A percentile compares a stretch with the other conserved stretches of the same genome.
Conservation (phyloP, 306 rosid genomes). For the Cucurbita maxima region DNA sequence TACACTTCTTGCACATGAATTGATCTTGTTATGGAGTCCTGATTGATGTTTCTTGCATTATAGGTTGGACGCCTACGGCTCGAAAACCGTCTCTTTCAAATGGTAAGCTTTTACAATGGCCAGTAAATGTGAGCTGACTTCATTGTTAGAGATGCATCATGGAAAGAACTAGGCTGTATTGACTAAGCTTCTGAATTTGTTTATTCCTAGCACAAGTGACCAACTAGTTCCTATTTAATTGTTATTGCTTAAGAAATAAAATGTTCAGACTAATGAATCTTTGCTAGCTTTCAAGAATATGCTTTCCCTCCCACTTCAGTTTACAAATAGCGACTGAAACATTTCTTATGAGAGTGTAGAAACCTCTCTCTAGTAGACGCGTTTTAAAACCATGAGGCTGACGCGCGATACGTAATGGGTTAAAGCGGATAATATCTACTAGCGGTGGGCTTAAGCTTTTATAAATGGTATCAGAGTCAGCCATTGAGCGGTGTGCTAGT, state of each 20-base stretch:
- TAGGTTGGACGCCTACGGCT: conserved; percentile 50
- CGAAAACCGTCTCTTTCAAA: conserved; percentile 57
- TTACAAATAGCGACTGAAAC: neutral
- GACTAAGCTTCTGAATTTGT: neutral
- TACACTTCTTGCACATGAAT: neutral
- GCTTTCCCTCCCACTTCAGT: neutral
- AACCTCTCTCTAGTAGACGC: too few relatives aligned
- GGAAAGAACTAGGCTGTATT: neutral
- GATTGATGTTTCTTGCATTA: conserved; percentile 11
- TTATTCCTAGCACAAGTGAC: neutral
- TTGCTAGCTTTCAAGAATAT: neutral
- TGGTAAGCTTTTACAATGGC: conserved; percentile 40
- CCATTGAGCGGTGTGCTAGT: too few relatives aligned
- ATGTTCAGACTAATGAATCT: neutral
- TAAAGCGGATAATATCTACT: too few relatives aligned
- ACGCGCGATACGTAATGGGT: too few relatives aligned
- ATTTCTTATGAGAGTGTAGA: too few relatives aligned
- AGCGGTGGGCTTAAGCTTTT: too few relatives aligned
- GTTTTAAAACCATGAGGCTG: too few relatives aligned
- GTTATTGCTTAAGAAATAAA: neutral
- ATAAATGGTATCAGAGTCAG: too few relatives aligned
- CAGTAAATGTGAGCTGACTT: neutral
- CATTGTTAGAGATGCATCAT: neutral
- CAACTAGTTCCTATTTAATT: neutral
- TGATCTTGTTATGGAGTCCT: neutral